A percentile compares a stretch with the other conserved stretches of the same genome.
Evolutionary conservation across 192 early-diverging fungal genomes (phyloP).

Genomic region (Umbelopsis vinacea): DNA sequence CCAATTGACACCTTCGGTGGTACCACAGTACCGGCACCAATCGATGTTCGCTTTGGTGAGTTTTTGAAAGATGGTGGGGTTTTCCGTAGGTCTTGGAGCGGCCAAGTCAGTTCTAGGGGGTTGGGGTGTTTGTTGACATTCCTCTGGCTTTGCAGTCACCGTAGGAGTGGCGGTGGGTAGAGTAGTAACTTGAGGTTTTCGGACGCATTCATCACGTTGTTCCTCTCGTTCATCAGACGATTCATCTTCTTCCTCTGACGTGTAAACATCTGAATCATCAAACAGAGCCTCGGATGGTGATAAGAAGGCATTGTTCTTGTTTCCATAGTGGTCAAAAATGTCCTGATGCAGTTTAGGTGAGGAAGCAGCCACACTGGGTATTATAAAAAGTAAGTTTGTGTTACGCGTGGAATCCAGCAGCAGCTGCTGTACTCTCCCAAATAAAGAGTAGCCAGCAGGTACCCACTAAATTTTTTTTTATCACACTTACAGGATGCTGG

Average conservation of each 20-base stretch:
- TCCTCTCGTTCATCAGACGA: neutral
- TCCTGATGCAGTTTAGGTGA: slow-evolving; percentile 17
- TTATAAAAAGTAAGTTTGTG: slow-evolving; percentile 10
- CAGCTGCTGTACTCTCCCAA: slow-evolving; percentile 12
- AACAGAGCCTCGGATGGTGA: neutral
- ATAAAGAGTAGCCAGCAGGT: slow-evolving; percentile 3
- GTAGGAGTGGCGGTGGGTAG: too few relatives aligned
- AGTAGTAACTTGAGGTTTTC: neutral
- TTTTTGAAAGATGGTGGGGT: slow-evolving; percentile 65
- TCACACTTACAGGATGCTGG: slow-evolving; percentile 16
- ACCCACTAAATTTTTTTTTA: neutral
- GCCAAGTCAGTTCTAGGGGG: slow-evolving; percentile 1
- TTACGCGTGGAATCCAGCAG: slow-evolving; percentile 3
- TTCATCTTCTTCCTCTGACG: slow-evolving; percentile 4
- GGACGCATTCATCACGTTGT: neutral
- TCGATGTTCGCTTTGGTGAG: slow-evolving; percentile 67
- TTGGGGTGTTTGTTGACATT: neutral
- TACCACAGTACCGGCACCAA: slow-evolving; percentile 95
- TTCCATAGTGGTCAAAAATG: slow-evolving; percentile 21
- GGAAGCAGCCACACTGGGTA: slow-evolving; percentile 19
- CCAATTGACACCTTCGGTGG: slow-evolving; percentile 88
- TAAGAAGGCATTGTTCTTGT: neutral
- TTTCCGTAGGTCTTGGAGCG: slow-evolving; percentile 28
- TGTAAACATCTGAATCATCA: slow-evolving; percentile 10
- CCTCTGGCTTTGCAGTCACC: neutral